Base-by-base conservation (phyloP, 1,284 basidiomycete species). In the Leccinum solheimii region DNA sequence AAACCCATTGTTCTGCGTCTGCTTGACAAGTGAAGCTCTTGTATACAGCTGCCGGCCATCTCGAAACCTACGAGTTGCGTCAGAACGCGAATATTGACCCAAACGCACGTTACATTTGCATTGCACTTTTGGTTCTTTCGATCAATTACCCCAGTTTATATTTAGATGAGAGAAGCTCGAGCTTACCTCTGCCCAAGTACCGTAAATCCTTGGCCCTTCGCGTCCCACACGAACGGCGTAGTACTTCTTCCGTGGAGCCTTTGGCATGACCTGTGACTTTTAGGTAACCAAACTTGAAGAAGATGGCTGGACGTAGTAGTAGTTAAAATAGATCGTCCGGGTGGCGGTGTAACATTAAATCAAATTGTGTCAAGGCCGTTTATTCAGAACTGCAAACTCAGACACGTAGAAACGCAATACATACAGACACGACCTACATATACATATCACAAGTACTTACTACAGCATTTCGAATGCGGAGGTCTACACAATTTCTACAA, bases 191-290 rank as follows among this genome's bases (percentile, higher is more conserved):
- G 80, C 77, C 86, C 86, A 88, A 26, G 75, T 78, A 1, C 69
- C 67, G 55, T 85, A 87, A 27, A 88, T 80, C 51, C 75, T 77
- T 0, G 82, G 80, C 2, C 84, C 86, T 60, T 80, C 74, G 23
- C 82, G 74, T 3, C 86, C 86, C 32, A 79, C 72, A 43, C 77
- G 75, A 1, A 87, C 86, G 3, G 86, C 86, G 56, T 87, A 88
- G 62, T 74, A 86, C 64, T 86, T 87, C 26, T 68, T 78, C 40
- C 70, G 65, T 13, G 56, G 1, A n/a, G 66, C 70, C 59, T 75
- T 77, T 48, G 73, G 70, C 76, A 77, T 78, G 26, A 19, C 9
- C 3, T 52, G 16, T 34, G 45, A 13, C 26, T 26, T n/a, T 50
- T 48, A 50, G 19, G 23, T 43, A 3, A 45, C 40, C 16, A n/a